Evolutionary conservation across 208 protist genomes (phyloP), one percentile per base, ranked within the genome.

Genomic region (Trypanosoma rangeli): DNA sequence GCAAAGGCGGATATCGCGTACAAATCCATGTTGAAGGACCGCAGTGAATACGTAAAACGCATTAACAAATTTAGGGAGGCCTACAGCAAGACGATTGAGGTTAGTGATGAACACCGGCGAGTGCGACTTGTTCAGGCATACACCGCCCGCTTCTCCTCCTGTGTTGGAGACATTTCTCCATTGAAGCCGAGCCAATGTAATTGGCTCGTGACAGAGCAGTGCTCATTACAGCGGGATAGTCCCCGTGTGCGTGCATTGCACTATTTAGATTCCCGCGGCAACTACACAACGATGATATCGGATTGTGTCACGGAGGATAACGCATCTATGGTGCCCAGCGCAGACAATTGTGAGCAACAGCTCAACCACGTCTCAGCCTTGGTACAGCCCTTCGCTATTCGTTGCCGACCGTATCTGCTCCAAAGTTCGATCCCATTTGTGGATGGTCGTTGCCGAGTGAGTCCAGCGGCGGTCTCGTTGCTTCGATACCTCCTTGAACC

Each of bases 31-130:
- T 80, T 93, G 37, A 89, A 90, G 66, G 77, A 78, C 2, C 83
- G 90, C 53, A 82, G 77, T 57, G 86, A 93, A 72, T 89, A 90
- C 77, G 86, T 95, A 64, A 85, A 93, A 57, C 85, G 83, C 44
- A 84, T 94, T 75, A 92, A 87, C 64, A 61, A 73, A 16, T 92
- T 92, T 76, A 92, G 84, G 66, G 64, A 70, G 35, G 70, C 74
- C 31, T 90, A 85, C 70, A 71, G 73, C 5, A 64, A 57, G 31
- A 76, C 58, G 29, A 83, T 70, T 29, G 79, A 89, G 58, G 44
- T 92, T 58, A 49, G 39, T 33, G 79, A 86, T 5, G 48, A 74
- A 26, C 73, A 83, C 61, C 63, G 71, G 0, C 62, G 65, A 31
- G 13, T 31, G 42, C 74, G 82, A n/a, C 66, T 90, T 70, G 74